Evolutionary conservation across 2,329 filamentous ascomycete genomes (phyloP).

Genomic region (Penicillium olsonii): DNA sequence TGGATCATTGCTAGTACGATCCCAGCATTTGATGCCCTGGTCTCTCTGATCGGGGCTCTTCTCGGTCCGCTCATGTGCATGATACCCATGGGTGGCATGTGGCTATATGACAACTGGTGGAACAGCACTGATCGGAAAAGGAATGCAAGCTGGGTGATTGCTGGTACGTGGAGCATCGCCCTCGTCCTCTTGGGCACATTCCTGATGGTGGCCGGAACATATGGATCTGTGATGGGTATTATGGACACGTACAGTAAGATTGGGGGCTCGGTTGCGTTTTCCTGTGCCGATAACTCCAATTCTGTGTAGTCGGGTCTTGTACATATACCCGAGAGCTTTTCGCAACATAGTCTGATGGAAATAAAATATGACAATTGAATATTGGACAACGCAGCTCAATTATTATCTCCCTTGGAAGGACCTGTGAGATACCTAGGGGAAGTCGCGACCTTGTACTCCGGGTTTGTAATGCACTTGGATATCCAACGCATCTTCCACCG

Average conservation of each 20-base stretch:
- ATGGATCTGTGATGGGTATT: constrained; percentile 46
- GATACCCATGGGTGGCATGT: constrained; percentile 44
- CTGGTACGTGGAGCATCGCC: constrained; percentile 30
- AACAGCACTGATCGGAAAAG: constrained; percentile 17
- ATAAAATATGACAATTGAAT: too few relatives aligned
- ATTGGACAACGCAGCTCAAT: too few relatives aligned
- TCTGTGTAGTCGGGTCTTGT: neutral
- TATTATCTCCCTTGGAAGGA: too few relatives aligned
- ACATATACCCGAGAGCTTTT: too few relatives aligned
- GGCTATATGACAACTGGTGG: constrained; percentile 47
- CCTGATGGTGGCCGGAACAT: constrained; percentile 49
- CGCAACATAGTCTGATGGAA: too few relatives aligned
- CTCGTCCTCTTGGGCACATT: constrained; percentile 44
- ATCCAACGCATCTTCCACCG: too few relatives aligned
- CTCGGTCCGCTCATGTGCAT: constrained; percentile 19
- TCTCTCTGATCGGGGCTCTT: neutral
- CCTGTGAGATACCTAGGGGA: too few relatives aligned
- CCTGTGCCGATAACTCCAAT: constrained; percentile 48
- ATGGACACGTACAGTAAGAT: constrained; percentile 38
- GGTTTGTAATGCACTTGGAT: too few relatives aligned
- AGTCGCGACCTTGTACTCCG: too few relatives aligned
- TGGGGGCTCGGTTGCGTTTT: constrained; percentile 43
- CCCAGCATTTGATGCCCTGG: neutral
- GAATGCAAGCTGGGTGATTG: constrained; percentile 15
- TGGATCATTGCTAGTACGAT: neutral